Evolutionary conservation across 768 basidiomycete species (phyloP).

Genomic region (Russula compacta): DNA sequence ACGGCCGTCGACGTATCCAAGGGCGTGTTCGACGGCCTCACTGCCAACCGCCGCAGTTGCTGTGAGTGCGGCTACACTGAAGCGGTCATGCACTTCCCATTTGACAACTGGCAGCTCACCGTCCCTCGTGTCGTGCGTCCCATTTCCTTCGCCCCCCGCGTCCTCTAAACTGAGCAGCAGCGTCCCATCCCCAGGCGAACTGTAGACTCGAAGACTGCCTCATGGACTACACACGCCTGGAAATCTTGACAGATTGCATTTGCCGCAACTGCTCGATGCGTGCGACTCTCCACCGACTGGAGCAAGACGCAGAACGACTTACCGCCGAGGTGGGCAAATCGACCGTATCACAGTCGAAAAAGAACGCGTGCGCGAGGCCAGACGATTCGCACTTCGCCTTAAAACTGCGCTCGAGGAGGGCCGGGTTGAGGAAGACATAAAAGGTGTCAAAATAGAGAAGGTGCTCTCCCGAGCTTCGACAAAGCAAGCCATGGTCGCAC

Average conservation of each 20-base stretch:
- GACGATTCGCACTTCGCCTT: conserved; percentile 53
- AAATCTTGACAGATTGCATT: conserved; percentile 82
- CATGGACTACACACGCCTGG: conserved; percentile 80
- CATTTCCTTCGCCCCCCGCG: conserved; percentile 34
- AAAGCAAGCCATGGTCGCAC: conserved; percentile 86
- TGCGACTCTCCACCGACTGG: conserved; percentile 60
- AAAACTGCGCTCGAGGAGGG: conserved; percentile 59
- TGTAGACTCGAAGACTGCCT: conserved; percentile 78
- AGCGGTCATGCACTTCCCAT: conserved; percentile 84
- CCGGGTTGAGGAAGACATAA: conserved; percentile 75
- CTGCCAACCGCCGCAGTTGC: conserved; percentile 84
- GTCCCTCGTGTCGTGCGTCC: conserved; percentile 45
- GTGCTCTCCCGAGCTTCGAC: conserved; percentile 67
- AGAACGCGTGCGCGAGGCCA: conserved; percentile 67
- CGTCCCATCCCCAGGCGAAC: conserved; percentile 35
- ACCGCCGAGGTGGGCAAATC: conserved; percentile 25
- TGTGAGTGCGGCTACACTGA: conserved; percentile 88
- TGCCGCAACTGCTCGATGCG: conserved; percentile 87
- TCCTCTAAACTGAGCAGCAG: neutral
- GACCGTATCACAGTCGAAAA: conserved; percentile 59
- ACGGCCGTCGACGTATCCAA: conserved; percentile 37
- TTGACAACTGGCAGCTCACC: conserved; percentile 78
- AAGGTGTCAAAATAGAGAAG: conserved; percentile 72
- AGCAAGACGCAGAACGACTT: conserved; percentile 54
- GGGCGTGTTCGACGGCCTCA: conserved; percentile 82